phyloP scores from a whole-genome alignment of 257 asterid genomes.

The Solanum sitiens region DNA sequence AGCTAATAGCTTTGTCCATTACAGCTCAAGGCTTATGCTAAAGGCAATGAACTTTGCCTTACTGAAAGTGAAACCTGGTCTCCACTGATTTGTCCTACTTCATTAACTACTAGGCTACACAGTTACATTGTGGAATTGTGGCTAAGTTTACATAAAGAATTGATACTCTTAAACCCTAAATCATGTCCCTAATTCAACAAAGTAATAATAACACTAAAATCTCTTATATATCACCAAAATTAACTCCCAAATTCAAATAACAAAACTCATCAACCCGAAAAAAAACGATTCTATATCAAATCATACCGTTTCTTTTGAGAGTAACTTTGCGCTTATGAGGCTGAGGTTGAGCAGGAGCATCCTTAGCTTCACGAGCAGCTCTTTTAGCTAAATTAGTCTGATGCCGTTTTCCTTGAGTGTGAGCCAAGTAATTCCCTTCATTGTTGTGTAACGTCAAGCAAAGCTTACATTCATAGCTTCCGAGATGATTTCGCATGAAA shows the following conservation, averaged over 20 bases:
- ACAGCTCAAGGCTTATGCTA: not conserved
- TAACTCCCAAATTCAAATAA: not conserved
- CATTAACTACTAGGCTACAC: not conserved
- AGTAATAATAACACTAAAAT: not conserved
- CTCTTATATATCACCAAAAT: not conserved
- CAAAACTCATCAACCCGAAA: not conserved
- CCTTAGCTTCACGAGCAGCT: conserved; percentile 98
- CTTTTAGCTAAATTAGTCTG: conserved; percentile 98
- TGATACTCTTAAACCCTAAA: not conserved
- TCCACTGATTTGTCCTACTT: not conserved
- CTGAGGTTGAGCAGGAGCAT: conserved; percentile 97
- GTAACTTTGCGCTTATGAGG: conserved; percentile 83
- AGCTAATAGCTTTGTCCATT: not conserved
- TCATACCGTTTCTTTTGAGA: conserved; percentile 59
- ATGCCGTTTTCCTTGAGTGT: conserved; percentile 96
- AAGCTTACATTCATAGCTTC: conserved; percentile 94
- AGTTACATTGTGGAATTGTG: not conserved
- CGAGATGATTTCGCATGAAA: conserved; percentile 96
- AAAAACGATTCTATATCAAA: not conserved
- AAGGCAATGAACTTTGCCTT: not conserved
- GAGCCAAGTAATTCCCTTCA: conserved; percentile 97
- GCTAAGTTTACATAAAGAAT: not conserved
- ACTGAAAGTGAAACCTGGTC: not conserved
- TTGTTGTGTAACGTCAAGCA: conserved; percentile 93
- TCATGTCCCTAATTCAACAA: not conserved